phyloP scores from a whole-genome alignment of 352 stramenopile species.

The Phytophthora agathidicida region DNA sequence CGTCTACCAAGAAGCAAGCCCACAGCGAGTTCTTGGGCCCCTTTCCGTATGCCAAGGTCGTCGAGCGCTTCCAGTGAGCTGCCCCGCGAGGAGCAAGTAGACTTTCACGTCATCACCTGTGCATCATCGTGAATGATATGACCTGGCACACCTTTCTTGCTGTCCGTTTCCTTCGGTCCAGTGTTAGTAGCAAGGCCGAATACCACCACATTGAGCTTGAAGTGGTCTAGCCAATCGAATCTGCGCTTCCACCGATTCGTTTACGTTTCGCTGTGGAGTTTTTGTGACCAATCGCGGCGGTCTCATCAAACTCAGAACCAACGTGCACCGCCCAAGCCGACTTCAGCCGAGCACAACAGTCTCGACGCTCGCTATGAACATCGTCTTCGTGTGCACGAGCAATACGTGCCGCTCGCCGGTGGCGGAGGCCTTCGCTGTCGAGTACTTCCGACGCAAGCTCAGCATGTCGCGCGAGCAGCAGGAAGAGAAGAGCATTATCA shows the following conservation, averaged over 20 bases:
- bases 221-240: background rate
- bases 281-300: conserved; percentile 25
- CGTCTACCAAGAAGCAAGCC: conserved; percentile 75
- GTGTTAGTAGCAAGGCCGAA: too few species aligned
- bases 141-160: too few species aligned
- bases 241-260: background rate
- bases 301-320: conserved; percentile 29
- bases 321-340: conserved; percentile 5
- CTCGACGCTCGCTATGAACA: conserved; percentile 70
- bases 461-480: conserved; percentile 73
- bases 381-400: conserved; percentile 88
- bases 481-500: conserved; percentile 67
- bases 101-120: background rate
- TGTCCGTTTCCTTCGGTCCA: too few species aligned
- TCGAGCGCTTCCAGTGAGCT: conserved; percentile 47
- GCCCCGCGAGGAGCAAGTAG: background rate
- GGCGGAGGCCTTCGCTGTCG: conserved; percentile 75
- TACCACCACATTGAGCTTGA: conserved; percentile 21
- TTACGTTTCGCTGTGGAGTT: conserved; percentile 13
- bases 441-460: conserved; percentile 77
- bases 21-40: conserved; percentile 72
- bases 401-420: conserved; percentile 86
- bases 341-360: too few species aligned
- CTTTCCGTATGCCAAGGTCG: conserved; percentile 74
- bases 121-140: too few species aligned